Evolutionary conservation across 495 filamentous ascomycete species (phyloP).

Genomic region (Penicillium malachiteum): DNA sequence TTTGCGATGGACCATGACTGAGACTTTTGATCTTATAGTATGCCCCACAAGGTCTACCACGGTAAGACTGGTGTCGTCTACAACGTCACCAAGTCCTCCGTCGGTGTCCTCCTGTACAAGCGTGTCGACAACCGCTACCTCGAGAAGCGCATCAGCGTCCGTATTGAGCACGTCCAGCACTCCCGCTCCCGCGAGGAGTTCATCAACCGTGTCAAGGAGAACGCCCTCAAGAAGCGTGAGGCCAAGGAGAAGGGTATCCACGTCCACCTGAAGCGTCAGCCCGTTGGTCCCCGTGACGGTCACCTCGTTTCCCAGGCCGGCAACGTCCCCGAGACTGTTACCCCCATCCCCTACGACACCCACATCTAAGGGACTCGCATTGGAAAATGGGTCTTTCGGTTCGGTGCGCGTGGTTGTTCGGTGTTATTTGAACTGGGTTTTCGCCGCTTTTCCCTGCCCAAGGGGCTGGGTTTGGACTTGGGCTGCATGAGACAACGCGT

Average conservation of each 20-base stretch:
- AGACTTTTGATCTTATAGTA: conserved; percentile 54
- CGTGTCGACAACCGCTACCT: conserved; percentile 96
- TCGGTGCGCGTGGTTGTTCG: conserved; percentile 44
- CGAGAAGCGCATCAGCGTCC: conserved; percentile 99
- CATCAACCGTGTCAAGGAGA: conserved; percentile 92
- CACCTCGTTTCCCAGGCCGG: conserved; percentile 72
- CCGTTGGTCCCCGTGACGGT: conserved; percentile 73
- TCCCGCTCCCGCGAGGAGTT: conserved; percentile 95
- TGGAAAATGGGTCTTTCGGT: conserved; percentile 29
- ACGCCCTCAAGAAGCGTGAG: conserved; percentile 85
- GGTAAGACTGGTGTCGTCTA: conserved; percentile 97
- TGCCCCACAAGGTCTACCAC: conserved; percentile 99
- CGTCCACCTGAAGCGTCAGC: conserved; percentile 88
- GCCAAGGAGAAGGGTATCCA: conserved; percentile 85
- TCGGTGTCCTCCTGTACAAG: conserved; percentile 99
- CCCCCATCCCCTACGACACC: conserved; percentile 93
- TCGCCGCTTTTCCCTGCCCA: conserved; percentile 27
- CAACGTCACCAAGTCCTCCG: conserved; percentile 93
- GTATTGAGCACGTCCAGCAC: conserved; percentile 92
- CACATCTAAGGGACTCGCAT: conserved; percentile 72
- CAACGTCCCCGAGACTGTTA: conserved; percentile 85
- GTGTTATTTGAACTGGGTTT: conserved; percentile 45
- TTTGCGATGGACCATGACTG: conserved; percentile 19
- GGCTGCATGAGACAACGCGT: conserved; percentile 46
- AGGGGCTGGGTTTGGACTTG: conserved; percentile 33